Evolutionary conservation across 805 yeast genomes (phyloP).

Genomic region (Middelhovenomyces tepae): DNA sequence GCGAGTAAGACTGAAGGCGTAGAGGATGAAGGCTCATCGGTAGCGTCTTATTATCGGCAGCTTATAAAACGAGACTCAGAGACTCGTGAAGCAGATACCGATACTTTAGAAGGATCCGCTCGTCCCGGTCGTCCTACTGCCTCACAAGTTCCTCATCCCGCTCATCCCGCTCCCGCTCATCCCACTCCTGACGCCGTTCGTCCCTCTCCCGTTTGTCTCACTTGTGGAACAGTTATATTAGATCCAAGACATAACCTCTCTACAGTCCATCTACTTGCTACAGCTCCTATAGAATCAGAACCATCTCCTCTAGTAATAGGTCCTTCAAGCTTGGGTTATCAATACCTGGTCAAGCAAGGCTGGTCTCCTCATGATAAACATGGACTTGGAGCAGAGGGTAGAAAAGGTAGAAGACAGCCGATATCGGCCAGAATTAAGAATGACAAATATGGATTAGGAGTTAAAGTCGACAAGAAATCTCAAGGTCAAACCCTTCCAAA

Average conservation of each 20-base stretch:
- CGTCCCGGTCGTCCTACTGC: not conserved
- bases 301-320: not conserved
- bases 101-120: not conserved
- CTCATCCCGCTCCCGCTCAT: no score
- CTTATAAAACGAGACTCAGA: not conserved
- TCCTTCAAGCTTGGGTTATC: constrained; percentile 1
- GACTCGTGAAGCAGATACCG: not conserved
- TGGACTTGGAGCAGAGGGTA: constrained; percentile 11
- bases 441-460: not conserved
- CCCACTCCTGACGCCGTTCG: no score
- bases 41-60: no score
- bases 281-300: constrained; percentile 3
- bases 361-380: constrained; percentile 10
- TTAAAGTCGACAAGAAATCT: not conserved
- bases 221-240: constrained; percentile 4
- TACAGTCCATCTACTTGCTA: constrained; percentile 5
- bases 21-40: no score
- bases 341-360: constrained; percentile 7
- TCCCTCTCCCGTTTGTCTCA: constrained; percentile 2
- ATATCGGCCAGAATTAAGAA: constrained; percentile 5
- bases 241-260: constrained; percentile 7
- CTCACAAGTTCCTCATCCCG: no score
- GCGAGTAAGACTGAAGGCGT: no score
- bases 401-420: constrained; percentile 11
- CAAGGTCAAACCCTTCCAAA: not conserved